Evolutionary conservation across 1,139 yeast genomes (phyloP).

Genomic region (Pichia sp.): DNA sequence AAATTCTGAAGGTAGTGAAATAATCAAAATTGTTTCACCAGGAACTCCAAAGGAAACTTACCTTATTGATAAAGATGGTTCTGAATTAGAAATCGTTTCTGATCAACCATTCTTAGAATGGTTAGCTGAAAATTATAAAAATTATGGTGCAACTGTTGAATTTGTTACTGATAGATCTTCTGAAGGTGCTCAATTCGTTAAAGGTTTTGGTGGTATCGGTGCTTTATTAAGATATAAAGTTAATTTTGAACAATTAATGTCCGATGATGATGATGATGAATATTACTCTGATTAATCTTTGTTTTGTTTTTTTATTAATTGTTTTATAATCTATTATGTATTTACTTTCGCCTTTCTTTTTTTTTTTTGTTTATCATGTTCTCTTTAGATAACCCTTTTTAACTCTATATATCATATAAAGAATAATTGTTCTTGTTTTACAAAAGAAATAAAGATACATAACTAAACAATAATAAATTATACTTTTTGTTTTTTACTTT

Average conservation of each 20-base stretch:
- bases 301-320: slow-evolving; percentile 2
- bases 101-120: slow-evolving; percentile 89
- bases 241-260: slow-evolving; percentile 89
- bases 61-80: slow-evolving; percentile 75
- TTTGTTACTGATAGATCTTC: slow-evolving; percentile 94
- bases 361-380: background rate
- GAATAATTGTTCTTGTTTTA: too few species aligned
- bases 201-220: slow-evolving; percentile 98
- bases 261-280: slow-evolving; percentile 76
- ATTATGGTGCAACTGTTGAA: slow-evolving; percentile 90
- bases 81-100: slow-evolving; percentile 78
- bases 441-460: background rate
- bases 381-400: background rate
- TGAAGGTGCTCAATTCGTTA: slow-evolving; percentile 97
- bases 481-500: slow-evolving; percentile 27
- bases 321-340: slow-evolving; percentile 1
- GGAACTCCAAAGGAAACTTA: slow-evolving; percentile 69
- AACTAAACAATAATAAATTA: background rate
- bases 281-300: slow-evolving; percentile 52
- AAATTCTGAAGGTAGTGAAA: slow-evolving; percentile 74
- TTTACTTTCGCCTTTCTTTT: slow-evolving; percentile 1
- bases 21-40: slow-evolving; percentile 68
- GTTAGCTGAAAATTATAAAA: slow-evolving; percentile 94
- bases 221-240: slow-evolving; percentile 93
- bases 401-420: background rate